Percentiles rank a stretch among this genome's conserved stretches.
These are phyloP conservation scores for Malus orientalis DNA, from an alignment of 306 rosid genomes.

Conservation along the genomic window DNA sequence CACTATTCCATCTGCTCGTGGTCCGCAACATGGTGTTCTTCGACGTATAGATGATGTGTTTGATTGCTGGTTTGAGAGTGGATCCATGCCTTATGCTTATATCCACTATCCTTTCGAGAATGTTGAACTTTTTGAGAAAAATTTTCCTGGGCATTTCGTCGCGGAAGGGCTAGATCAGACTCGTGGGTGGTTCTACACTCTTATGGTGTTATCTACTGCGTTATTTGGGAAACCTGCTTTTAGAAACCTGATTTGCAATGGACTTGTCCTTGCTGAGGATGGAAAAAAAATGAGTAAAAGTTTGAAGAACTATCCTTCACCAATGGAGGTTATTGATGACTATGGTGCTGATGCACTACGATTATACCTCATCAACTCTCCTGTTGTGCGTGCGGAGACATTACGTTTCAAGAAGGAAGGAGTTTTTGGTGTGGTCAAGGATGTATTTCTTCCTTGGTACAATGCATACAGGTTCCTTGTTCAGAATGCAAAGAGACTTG, in stretches of 20 bases:
- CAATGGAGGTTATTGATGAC: slow-evolving; percentile 74
- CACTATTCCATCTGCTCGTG: slow-evolving; percentile 65
- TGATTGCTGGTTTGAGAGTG: slow-evolving; percentile 99
- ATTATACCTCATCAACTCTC: slow-evolving; percentile 85
- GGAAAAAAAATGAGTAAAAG: slow-evolving; percentile 99
- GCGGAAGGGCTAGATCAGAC: slow-evolving; percentile 99
- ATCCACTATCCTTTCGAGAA: slow-evolving; percentile 97
- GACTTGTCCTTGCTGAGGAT: slow-evolving; percentile 95
- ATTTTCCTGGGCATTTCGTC: slow-evolving; percentile 94
- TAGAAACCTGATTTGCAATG: slow-evolving; percentile 91
- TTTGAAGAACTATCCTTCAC: slow-evolving; percentile 85
- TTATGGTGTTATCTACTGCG: slow-evolving; percentile 94
- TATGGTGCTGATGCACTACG: slow-evolving; percentile 96
- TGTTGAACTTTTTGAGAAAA: slow-evolving; percentile 84
- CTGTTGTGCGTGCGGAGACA: slow-evolving; percentile 94
- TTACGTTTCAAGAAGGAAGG: slow-evolving; percentile 96
- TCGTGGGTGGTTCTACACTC: slow-evolving; percentile 99
- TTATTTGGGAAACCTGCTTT: slow-evolving; percentile 92
- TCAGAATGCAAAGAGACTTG: slow-evolving; percentile 13
- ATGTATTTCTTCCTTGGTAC: slow-evolving; percentile 6
- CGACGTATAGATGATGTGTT: slow-evolving; percentile 91
- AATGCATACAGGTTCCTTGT: neutral
- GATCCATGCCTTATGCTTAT: slow-evolving; percentile 98
- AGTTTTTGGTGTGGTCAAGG: slow-evolving; percentile 92
- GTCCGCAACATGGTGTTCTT: slow-evolving; percentile 64